Evolutionary conservation across 2,329 filamentous ascomycete species (phyloP).

Genomic region (Stagonosporopsis rhizophila): DNA sequence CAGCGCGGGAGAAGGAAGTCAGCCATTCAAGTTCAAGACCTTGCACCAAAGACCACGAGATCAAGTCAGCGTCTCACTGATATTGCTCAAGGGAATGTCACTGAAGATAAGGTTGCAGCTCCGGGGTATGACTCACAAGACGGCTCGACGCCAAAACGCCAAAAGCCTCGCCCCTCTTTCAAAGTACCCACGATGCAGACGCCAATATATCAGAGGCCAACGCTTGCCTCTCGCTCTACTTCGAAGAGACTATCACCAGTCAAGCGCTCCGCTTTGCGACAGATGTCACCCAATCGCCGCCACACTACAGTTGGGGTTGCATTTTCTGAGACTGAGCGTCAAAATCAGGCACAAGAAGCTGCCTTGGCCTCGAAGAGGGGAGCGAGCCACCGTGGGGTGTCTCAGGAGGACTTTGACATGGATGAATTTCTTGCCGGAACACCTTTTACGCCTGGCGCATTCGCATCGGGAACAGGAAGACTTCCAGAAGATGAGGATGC

Average conservation of each 20-base stretch:
- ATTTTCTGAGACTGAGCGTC: slow-evolving; percentile 25
- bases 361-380: slow-evolving; percentile 20
- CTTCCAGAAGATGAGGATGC: slow-evolving; percentile 29
- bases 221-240: slow-evolving; percentile 15
- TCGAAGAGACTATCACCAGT: slow-evolving; percentile 28
- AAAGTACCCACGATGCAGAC: slow-evolving; percentile 41
- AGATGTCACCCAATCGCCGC: slow-evolving; percentile 45
- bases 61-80: slow-evolving; percentile 14
- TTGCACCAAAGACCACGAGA: not conserved
- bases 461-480: slow-evolving; percentile 32
- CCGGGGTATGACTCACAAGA: slow-evolving; percentile 23
- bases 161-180: slow-evolving; percentile 44
- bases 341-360: slow-evolving; percentile 5
- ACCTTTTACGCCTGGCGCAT: slow-evolving; percentile 42
- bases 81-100: slow-evolving; percentile 26
- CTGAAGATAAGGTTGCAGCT: slow-evolving; percentile 36
- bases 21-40: slow-evolving; percentile 20
- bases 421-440: slow-evolving; percentile 51
- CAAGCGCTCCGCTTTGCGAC: slow-evolving; percentile 39
- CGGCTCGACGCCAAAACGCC: slow-evolving; percentile 53
- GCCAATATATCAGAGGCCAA: slow-evolving; percentile 31
- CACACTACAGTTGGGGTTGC: slow-evolving; percentile 40
- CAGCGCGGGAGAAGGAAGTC: slow-evolving; percentile 38
- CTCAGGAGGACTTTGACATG: slow-evolving; percentile 47
- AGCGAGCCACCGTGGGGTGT: slow-evolving; percentile 26